These are phyloP conservation scores for Kalanchoe fedtschenkoi DNA, from an alignment of 164 flowering plant species.

Conservation along the genomic window DNA sequence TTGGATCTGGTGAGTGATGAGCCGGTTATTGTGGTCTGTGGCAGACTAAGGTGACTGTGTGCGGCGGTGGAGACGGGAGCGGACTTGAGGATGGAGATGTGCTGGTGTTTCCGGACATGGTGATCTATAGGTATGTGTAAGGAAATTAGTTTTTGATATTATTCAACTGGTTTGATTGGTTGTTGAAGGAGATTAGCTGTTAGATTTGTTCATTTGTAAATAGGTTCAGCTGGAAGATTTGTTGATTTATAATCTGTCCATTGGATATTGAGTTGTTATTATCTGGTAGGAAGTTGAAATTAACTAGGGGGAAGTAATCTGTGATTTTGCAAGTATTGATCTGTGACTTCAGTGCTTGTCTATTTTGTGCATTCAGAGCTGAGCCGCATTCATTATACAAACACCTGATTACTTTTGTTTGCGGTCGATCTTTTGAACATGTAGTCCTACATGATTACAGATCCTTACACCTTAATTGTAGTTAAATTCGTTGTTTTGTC, in stretches of 20 bases:
- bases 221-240: too few species aligned
- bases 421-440: too few species aligned
- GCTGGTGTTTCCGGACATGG: constrained; percentile 79
- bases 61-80: constrained; percentile 47
- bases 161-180: neutral
- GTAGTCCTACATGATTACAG: too few species aligned
- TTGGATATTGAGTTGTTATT: neutral
- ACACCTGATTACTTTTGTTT: neutral
- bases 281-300: neutral
- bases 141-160: neutral
- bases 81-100: constrained; percentile 64
- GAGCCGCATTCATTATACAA: neutral
- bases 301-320: neutral
- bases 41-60: constrained; percentile 36
- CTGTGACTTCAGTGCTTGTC: neutral
- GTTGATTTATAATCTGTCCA: neutral
- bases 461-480: too few species aligned
- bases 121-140: constrained; percentile 53
- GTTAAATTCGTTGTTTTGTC: too few species aligned
- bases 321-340: too few species aligned
- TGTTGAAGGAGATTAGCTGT: neutral
- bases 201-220: neutral
- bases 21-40: neutral
- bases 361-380: neutral
- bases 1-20: constrained; percentile 6